Conservation (phyloP, 768 basidiomycete species). For the Coprinellus aureogranulatus region DNA sequence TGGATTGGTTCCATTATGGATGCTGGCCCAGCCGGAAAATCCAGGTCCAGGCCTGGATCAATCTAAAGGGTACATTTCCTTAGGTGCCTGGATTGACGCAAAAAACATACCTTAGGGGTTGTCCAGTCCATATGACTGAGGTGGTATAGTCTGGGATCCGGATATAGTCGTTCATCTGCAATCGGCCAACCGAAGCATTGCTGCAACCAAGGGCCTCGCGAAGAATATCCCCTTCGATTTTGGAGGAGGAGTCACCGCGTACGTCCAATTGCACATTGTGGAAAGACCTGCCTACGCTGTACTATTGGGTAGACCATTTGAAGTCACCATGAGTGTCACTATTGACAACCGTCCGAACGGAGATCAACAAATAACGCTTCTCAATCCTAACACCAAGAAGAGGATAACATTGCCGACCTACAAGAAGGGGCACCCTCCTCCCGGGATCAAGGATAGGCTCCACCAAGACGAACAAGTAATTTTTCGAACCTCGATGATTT, state of each 20-base stretch:
- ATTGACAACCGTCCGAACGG: slow-evolving; percentile 17
- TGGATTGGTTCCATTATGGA: too few species aligned
- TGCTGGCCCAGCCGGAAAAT: too few species aligned
- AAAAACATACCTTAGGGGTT: too few species aligned
- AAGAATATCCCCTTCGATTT: slow-evolving; percentile 23
- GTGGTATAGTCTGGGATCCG: slow-evolving; percentile 20
- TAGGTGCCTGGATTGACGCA: too few species aligned
- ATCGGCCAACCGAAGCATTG: slow-evolving; percentile 21
- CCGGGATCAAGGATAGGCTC: background rate
- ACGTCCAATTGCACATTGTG: slow-evolving; percentile 29
- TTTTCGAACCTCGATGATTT: slow-evolving; percentile 19
- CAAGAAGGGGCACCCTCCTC: background rate
- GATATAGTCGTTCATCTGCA: slow-evolving; percentile 23
- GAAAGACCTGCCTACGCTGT: slow-evolving; percentile 22
- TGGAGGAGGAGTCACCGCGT: slow-evolving; percentile 18
- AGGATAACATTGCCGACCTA: slow-evolving; percentile 10
- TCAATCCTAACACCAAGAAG: slow-evolving; percentile 21
- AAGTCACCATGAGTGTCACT: slow-evolving; percentile 20
- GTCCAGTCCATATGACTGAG: too few species aligned
- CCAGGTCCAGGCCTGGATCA: too few species aligned
- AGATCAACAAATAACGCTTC: slow-evolving; percentile 19
- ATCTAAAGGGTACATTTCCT: too few species aligned
- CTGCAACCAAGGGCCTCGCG: slow-evolving; percentile 23
- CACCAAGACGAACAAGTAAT: background rate
- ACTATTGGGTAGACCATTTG: slow-evolving; percentile 29